A percentile compares a stretch with the other conserved stretches of the same genome.
Evolutionary conservation across 2,329 filamentous ascomycete genomes (phyloP).

Genomic region (Claviceps pusilla): DNA sequence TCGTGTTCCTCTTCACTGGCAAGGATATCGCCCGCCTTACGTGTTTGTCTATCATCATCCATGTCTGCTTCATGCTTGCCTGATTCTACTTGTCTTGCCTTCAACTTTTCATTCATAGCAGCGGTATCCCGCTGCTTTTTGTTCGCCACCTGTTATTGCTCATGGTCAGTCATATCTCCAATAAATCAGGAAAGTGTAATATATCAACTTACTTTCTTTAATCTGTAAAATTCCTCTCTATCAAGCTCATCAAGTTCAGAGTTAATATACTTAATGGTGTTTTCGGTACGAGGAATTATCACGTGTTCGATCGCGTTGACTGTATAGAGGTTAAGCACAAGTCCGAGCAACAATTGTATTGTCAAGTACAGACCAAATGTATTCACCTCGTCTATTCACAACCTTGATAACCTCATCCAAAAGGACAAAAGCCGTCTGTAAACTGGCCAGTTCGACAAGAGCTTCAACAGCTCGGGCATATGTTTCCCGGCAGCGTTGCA

Average conservation of each 20-base stretch:
- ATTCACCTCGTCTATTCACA: constrained; percentile 78
- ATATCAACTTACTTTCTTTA: constrained; percentile 55
- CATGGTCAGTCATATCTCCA: neutral
- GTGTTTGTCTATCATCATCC: constrained; percentile 25
- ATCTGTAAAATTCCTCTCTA: constrained; percentile 90
- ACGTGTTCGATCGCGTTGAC: constrained; percentile 95
- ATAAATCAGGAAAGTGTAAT: neutral
- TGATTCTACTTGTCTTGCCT: constrained; percentile 48
- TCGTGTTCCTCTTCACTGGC: constrained; percentile 67
- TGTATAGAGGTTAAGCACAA: constrained; percentile 17
- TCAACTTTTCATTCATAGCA: constrained; percentile 58
- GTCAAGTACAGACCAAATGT: neutral
- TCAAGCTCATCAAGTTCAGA: constrained; percentile 95
- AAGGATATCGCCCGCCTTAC: constrained; percentile 46
- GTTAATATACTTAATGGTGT: constrained; percentile 99
- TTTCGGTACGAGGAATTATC: constrained; percentile 94
- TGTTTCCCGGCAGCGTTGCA: constrained; percentile 86
- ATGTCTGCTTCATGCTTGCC: constrained; percentile 14
- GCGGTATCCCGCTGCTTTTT: constrained; percentile 71
- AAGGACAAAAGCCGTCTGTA: constrained; percentile 96
- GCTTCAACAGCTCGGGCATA: constrained; percentile 94
- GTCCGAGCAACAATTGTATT: neutral
- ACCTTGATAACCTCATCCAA: constrained; percentile 98
- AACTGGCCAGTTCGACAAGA: constrained; percentile 80
- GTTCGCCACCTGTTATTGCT: constrained; percentile 43